Base-by-base conservation (phyloP, 495 filamentous ascomycete genomes). In the Lasiosphaeria hispida region DNA sequence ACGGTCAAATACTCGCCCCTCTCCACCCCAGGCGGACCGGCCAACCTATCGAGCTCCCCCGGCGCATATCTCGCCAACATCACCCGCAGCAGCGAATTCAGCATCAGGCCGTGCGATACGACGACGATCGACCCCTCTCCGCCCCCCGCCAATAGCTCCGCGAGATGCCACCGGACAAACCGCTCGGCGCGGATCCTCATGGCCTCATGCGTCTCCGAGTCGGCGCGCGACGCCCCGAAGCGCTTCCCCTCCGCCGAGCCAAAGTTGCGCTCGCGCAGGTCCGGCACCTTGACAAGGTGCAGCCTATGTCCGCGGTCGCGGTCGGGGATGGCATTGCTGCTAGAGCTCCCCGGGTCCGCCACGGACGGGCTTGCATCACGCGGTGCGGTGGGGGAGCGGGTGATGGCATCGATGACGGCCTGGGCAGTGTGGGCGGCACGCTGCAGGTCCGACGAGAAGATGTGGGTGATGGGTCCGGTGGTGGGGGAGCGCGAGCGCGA, bases 371-470 rank as follows among this genome's bases (percentile, higher is more conserved):
- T 2, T 30, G 2, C 23, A 5, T 30, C 23, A 5, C n/a, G n/a
- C n/a, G 23, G 23, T 5, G 23, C 23, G 23, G 23, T 30, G 23
- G 23, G 23, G 23, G 23, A 30, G 23, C 23, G 23, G 23, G 23
- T 30, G 23, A 30, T 30, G 23, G 81, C 80, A 42, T 77, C 71
- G 13, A 79, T 79, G 42, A 92, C 77, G 2, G 82, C 80, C 59
- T 81, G 75, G 7, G 89, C 90, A 10, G 91, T 96, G 63, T 82
- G 81, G 30, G 75, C 75, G 1, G 92, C 89, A 51, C 91, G 83
- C 52, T 84, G 82, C 15, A 95, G 77, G 63, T 91, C 83, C 11
- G 91, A 96, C n/a, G 89, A 83, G 65, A 90, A 95, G 40, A 95
- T 75, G 45, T 85, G 78, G 11, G 73, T 78, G 58, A 90, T 76